These are phyloP conservation scores for Fusarium continuum DNA, from an alignment of 2,329 filamentous ascomycete species.

Conservation along the genomic window DNA sequence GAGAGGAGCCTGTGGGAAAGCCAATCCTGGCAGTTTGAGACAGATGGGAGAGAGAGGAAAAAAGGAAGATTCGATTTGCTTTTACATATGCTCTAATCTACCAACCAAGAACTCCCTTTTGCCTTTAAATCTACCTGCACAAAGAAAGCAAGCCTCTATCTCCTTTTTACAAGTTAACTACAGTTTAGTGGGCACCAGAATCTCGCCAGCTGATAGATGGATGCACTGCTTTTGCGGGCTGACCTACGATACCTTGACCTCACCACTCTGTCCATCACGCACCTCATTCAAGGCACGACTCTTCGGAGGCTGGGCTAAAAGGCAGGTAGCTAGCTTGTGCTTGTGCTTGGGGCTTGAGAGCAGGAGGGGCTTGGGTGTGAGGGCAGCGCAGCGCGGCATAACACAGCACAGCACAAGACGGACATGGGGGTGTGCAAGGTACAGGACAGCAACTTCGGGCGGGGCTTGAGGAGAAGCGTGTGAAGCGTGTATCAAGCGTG, in stretches of 20 bases:
- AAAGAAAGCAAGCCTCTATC: not conserved
- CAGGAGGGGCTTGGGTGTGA: conserved; percentile 34
- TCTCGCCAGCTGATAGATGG: not conserved
- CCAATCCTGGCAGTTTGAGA: conserved; percentile 17
- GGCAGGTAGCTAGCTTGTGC: conserved; percentile 21
- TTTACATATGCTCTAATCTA: conserved; percentile 10
- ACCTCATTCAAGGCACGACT: conserved; percentile 38
- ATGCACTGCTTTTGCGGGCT: conserved; percentile 8
- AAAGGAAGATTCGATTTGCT: conserved; percentile 31
- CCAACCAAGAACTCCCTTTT: conserved; percentile 1
- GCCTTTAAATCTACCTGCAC: not conserved
- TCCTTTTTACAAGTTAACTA: not conserved
- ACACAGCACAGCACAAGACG: conserved; percentile 18
- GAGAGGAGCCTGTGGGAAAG: conserved; percentile 1
- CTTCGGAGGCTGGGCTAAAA: conserved; percentile 32
- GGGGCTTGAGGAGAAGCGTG: conserved; percentile 28
- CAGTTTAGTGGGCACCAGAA: not conserved
- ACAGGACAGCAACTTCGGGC: conserved; percentile 10
- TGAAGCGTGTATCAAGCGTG: conserved; percentile 38
- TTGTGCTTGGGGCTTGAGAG: conserved; percentile 28
- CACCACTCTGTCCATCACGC: conserved; percentile 19
- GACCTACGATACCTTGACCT: conserved; percentile 29
- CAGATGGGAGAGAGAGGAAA: not conserved
- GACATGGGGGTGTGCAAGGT: conserved; percentile 40
- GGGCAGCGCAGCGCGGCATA: conserved; percentile 19